Evolutionary conservation across 352 stramenopile genomes (phyloP).

Genomic region (Phytopythium litorale): DNA sequence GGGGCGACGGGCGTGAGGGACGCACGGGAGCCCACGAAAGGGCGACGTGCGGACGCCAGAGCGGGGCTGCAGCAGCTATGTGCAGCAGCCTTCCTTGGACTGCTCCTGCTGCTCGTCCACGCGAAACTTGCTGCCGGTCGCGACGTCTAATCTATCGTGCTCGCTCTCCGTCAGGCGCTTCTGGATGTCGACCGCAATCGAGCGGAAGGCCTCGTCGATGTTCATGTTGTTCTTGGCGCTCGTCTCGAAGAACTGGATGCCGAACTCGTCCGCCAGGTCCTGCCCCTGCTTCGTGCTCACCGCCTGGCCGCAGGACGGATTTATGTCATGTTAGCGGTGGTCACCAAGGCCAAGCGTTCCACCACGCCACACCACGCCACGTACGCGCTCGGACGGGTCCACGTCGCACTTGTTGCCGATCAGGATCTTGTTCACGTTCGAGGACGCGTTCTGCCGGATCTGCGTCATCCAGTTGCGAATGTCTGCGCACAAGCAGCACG

Average conservation of each 20-base stretch:
- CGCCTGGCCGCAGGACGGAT: constrained; percentile 30
- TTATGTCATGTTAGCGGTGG: constrained; percentile 14
- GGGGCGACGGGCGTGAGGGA: neutral
- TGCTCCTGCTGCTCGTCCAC: constrained; percentile 80
- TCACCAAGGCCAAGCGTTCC: neutral
- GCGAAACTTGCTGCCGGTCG: constrained; percentile 81
- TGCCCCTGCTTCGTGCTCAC: constrained; percentile 93
- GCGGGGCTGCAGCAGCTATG: constrained; percentile 15
- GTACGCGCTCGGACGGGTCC: constrained; percentile 91
- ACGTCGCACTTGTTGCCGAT: constrained; percentile 99
- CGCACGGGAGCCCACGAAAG: too few species aligned
- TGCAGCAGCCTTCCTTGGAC: constrained; percentile 78
- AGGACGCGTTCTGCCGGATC: constrained; percentile 97
- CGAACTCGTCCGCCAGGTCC: constrained; percentile 91
- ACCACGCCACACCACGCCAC: constrained; percentile 11
- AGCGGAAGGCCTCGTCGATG: constrained; percentile 88
- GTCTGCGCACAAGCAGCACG: constrained; percentile 28
- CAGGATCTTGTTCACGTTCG: constrained; percentile 99
- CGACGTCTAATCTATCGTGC: constrained; percentile 87
- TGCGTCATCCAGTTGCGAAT: constrained; percentile 91
- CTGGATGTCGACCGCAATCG: constrained; percentile 88
- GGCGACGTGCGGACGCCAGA: neutral
- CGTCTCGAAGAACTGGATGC: constrained; percentile 95
- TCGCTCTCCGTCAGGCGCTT: constrained; percentile 84
- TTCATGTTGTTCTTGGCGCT: constrained; percentile 93